Evolutionary conservation across 768 basidiomycete species (phyloP), one percentile per base, ranked within the genome.

Genomic region (Glaciozyma antarctica): DNA sequence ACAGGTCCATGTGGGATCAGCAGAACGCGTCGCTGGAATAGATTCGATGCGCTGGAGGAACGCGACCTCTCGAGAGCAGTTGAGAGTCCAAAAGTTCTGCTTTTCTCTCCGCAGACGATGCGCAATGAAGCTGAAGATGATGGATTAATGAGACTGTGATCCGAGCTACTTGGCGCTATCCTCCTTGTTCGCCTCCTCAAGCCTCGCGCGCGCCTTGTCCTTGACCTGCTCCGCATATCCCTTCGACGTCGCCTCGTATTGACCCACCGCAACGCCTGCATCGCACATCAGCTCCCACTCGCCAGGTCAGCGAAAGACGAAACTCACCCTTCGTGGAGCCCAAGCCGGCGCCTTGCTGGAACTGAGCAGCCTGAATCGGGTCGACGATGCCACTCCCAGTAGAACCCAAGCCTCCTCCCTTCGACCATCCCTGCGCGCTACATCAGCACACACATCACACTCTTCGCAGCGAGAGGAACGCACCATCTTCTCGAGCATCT

Each of bases 401-500:
- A 10, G 84, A 81, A 0, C 94, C 94, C 48, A 98, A 78, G 0
- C 94, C 94, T 16, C 82, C 85, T 7, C 94, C 94, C 72, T 88
- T 87, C 66, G 82, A 87, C 94, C 94, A 98, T 0, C 94, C 94
- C 94, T 70, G 38, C 22, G 17, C 10, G 7, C 7, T 4, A 13
- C 17, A 13, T 51, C 22, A 21, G 8, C 16, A 4, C n/a, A 12
- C 26, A 15, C 22, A 5, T 2, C 4, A 5, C 48, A 38, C 5
- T 17, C 13, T 1, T 13, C 44, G 24, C 5, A 54, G 19, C 10
- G 12, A 4, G 1, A 4, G 17, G 12, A n/a, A 17, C 66, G 19
- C 49, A 70, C 95, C 93, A 98, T 97, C 84, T 94, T 93, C 76
- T 90, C 90, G 68, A 98, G 76, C 63, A 99, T 75, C 74, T 90